phyloP scores from a whole-genome alignment of 257 asterid genomes.

The Striga asiatica region DNA sequence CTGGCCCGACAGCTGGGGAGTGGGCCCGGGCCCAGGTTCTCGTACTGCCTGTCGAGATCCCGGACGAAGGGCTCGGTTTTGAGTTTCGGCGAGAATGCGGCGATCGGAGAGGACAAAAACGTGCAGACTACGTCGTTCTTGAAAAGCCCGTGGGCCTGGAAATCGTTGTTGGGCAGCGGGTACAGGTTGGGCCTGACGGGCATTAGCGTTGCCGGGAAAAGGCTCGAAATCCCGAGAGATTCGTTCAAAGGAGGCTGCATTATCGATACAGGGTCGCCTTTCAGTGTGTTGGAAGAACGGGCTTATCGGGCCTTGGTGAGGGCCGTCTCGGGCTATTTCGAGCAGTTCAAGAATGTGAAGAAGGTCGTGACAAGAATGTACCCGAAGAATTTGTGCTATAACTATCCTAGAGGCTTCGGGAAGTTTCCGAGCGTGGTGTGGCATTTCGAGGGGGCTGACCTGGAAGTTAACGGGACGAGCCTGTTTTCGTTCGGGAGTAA shows the following conservation, averaged over 20 bases:
- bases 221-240: background rate
- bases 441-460: conserved; percentile 10
- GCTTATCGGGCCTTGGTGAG: background rate
- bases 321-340: background rate
- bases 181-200: background rate
- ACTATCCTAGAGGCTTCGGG: background rate
- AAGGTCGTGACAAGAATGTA: background rate
- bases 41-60: background rate
- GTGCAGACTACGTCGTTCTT: background rate
- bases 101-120: background rate
- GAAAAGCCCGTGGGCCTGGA: background rate
- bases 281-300: background rate
- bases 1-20: background rate
- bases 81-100: background rate
- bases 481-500: background rate
- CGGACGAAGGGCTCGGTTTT: background rate
- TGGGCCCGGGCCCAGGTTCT: background rate
- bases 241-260: background rate
- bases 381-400: conserved; percentile 1
- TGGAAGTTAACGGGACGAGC: background rate
- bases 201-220: conserved; percentile 1
- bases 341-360: background rate
- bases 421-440: background rate
- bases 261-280: conserved; percentile 4
- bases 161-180: background rate